Evolutionary conservation across 2,329 filamentous ascomycete species (phyloP), one percentile per base, ranked within the genome.

Genomic region (Lachnellula arida): DNA sequence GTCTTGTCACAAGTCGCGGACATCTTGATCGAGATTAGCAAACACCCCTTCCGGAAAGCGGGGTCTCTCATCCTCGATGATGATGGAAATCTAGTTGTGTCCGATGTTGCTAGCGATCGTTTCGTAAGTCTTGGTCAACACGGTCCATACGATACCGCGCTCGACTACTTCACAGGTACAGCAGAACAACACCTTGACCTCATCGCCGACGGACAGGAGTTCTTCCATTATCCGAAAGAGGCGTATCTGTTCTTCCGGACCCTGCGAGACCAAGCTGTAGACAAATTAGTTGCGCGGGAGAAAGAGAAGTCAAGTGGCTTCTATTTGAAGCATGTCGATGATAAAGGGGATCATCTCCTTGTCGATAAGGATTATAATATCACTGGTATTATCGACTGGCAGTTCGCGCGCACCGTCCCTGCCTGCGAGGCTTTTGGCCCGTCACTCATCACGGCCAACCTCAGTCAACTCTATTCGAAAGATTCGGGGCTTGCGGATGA

Each of bases 261-360:
- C 14, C 44, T 46, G 23, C 19, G 44, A 46, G 44, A 46, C 17
- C 44, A 46, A 46, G 44, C 44, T 17, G 44, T 2, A 46, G 8
- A 17, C n/a, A 25, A 46, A 14, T 46, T 46, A 25, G 44, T 2
- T 25, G 44, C 44, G 44, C 28, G 28, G 9, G 28, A 28, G 28
- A 46, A 14, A 5, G n/a, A 25, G 12, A 25, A 46, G 19, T 5
- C 3, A 46, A 25, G 22, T 46, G 25, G n/a, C 7, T 46, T 46
- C 44, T 46, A 46, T 17, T 46, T 46, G 44, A 46, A 46, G 44
- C 44, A 46, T 46, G 44, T 46, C 22, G 19, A 46, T 46, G 44
- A 46, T 14, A 46, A 46, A 46, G 44, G 44, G 19, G 44, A 46
- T 4, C 44, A 46, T 25, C n/a, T 46, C 19, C 22, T 46, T 17